Evolutionary conservation across 148 eudicot species (phyloP).

Genomic region (Heliamphora exappendiculata): DNA sequence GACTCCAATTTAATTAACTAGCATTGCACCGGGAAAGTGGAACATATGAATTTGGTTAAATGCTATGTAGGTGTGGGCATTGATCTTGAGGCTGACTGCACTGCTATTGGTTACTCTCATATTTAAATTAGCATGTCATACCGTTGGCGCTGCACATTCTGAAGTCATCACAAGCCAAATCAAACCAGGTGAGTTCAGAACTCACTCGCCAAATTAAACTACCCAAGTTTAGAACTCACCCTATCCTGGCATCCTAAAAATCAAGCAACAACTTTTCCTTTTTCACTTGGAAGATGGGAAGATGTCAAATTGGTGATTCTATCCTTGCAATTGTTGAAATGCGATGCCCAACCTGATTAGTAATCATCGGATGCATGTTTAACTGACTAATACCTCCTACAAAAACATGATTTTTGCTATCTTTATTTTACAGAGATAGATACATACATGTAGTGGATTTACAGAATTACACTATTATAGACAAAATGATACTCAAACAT

Average conservation of each 20-base stretch:
- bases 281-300: neutral
- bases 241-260: neutral
- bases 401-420: too few species aligned
- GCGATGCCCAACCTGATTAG: neutral
- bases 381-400: neutral
- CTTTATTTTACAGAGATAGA: too few species aligned
- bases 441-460: neutral
- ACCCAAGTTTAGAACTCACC: neutral
- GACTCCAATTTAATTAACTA: neutral
- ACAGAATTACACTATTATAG: too few species aligned
- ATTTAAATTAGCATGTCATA: neutral
- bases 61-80: too few species aligned
- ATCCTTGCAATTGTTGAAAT: neutral
- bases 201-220: too few species aligned
- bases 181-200: too few species aligned
- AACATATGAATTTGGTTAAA: too few species aligned
- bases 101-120: neutral
- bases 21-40: neutral
- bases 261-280: neutral
- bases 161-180: too few species aligned
- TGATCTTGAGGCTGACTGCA: neutral
- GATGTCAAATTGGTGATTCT: neutral
- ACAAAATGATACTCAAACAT: neutral
- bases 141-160: too few species aligned
- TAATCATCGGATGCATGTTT: neutral